Base-by-base conservation (phyloP, 2,329 filamentous ascomycete genomes). In the Diplocarpon mali region DNA sequence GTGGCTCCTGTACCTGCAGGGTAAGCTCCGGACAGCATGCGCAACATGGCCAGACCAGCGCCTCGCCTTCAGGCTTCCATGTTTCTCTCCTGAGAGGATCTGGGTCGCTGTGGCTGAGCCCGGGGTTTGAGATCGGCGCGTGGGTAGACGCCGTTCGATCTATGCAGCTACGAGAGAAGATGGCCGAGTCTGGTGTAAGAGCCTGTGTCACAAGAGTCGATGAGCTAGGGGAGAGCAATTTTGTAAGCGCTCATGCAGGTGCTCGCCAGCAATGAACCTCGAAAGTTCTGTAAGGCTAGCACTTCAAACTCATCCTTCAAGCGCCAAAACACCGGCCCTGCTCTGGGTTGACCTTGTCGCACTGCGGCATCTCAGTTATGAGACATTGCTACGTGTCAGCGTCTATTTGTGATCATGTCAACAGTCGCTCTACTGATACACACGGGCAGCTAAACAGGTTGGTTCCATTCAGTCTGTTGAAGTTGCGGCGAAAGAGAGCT, bases 161-260 rank as follows among this genome's bases (percentile, higher is more conserved):
- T n/a, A n/a, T n/a, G n/a, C n/a, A n/a, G n/a, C n/a, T 38, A 41
- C 44, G 45, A 35, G 39, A 42, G 24, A 37, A n/a, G n/a, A 17
- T 37, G 35, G 30, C 15, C 29, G 37, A 38, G 12, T 27, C 16
- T 41, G 30, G 40, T 17, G 16, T 24, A 14, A 14, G 15, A 31
- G 17, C n/a, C 14, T 32, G 48, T 47, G 45, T 52, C 52, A 54
- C 54, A 44, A 54, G 49, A 51, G n/a, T 49, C 53, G 53, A 50
- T 45, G 44, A 32, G 32, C 24, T 24, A 16, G 32, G 28, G 44
- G 17, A 29, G 38, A 29, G 38, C 32, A 40, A 47, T 43, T 29
- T 29, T 45, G 20, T 48, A 53, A 47, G 50, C 53, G 54, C 53
- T 49, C 39, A 53, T 55, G 52, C 53, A 49, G 51, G 51, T 49